Evolutionary conservation across 1,284 basidiomycete species (phyloP).

Genomic region (Dichomitus squalens): DNA sequence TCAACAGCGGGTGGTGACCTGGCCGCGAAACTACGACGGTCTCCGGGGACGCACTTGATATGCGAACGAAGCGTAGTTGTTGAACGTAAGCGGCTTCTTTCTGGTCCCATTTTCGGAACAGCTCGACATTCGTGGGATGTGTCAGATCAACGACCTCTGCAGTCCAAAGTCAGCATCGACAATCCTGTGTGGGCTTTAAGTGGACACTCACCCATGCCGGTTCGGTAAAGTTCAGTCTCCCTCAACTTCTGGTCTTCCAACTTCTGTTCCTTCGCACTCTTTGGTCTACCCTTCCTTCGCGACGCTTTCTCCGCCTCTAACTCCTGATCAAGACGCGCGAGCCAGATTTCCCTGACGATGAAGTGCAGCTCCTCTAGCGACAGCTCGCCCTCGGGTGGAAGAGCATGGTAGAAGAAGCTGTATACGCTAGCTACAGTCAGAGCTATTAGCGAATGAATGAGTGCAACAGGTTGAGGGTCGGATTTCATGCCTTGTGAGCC

Average conservation of each 20-base stretch:
- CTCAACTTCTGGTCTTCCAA: slow-evolving; percentile 73
- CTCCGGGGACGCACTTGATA: slow-evolving; percentile 58
- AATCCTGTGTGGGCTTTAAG: background rate
- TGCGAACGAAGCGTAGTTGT: slow-evolving; percentile 75
- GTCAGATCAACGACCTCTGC: slow-evolving; percentile 87
- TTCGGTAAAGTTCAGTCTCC: slow-evolving; percentile 77
- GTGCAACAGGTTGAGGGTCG: background rate
- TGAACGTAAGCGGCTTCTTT: slow-evolving; percentile 74
- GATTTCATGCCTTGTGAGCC: slow-evolving; percentile 50
- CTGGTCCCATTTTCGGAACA: slow-evolving; percentile 81
- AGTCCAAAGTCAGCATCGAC: background rate
- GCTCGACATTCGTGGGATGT: slow-evolving; percentile 66
- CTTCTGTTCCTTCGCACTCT: slow-evolving; percentile 68
- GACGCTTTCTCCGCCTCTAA: slow-evolving; percentile 64
- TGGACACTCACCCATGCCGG: slow-evolving; percentile 75
- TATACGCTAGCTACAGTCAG: slow-evolving; percentile 65
- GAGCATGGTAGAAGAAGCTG: slow-evolving; percentile 77
- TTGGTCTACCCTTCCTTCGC: slow-evolving; percentile 78
- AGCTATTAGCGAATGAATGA: background rate
- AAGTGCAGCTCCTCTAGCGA: slow-evolving; percentile 70
- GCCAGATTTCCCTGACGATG: slow-evolving; percentile 72
- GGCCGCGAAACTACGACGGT: slow-evolving; percentile 53
- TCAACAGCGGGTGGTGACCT: slow-evolving; percentile 55
- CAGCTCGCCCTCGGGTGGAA: slow-evolving; percentile 67
- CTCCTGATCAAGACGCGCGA: slow-evolving; percentile 72